Base-by-base conservation (phyloP, 2,329 filamentous ascomycete genomes). In the Ophiosphaerella herpotricha region DNA sequence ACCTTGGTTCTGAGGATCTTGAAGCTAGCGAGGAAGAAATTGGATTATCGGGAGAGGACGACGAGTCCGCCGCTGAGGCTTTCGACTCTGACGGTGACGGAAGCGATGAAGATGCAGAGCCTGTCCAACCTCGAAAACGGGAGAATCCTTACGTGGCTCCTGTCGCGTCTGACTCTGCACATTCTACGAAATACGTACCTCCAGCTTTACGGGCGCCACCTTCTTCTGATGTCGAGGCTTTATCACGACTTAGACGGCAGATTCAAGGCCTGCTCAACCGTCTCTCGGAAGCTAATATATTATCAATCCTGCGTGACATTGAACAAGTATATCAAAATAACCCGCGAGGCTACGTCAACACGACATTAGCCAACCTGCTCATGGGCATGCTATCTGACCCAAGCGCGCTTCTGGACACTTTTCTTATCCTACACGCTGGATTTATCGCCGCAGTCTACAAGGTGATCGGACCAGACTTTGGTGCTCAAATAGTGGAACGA, bases 111-210 rank as follows among this genome's bases (percentile, higher is more conserved):
- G 58, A 69, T n/a, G 48, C 40, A 40, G 52, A 60, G 18, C 56
- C 70, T 70, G 54, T 80, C 13, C 46, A 57, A 44, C 63, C 67
- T 33, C 66, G 78, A 53, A 73, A 80, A 49, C 82, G 85, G 52
- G 93, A 97, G 71, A 97, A 97, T 60, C 93, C 93, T 4, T 97
- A 96, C 61, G 79, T 93, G 43, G 88, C 93, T 3, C 93, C 93
- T 7, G 74, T 80, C 7, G 57, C 74, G 23, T 66, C 71, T 1
- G 76, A 76, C 16, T 65, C 69, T 13, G 71, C 76, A 41, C 53
- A 60, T 35, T 68, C 78, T 14, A 78, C 80, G 5, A 96, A 95
- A 82, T 99, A 99, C 63, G 82, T 97, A 3, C 93, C 94, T 1
- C 94, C 93, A 2, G 96, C 92, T 1, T 77, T 94, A 45, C 84